Evolutionary conservation across 78 protist species (phyloP).

Genomic region (Tieghemostelium lacteum): DNA sequence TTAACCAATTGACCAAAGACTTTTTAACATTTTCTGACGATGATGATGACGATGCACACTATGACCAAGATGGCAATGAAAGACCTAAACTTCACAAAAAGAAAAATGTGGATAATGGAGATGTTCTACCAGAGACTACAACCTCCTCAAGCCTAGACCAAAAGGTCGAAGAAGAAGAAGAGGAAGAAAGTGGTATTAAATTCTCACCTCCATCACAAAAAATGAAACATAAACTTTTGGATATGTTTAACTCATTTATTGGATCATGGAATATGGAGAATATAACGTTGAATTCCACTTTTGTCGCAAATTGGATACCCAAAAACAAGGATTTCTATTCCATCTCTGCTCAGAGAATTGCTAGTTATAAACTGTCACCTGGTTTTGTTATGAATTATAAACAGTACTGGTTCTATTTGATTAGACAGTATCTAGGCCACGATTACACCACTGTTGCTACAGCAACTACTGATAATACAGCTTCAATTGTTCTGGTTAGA

Average conservation of each 20-base stretch:
- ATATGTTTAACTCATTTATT: slow-evolving; percentile 43
- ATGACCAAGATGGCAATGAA: too few species aligned
- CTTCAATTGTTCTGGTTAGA: slow-evolving; percentile 43
- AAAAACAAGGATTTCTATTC: slow-evolving; percentile 41
- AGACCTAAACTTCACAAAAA: too few species aligned
- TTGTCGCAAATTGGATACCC: slow-evolving; percentile 60
- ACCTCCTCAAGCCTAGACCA: slow-evolving; percentile 5
- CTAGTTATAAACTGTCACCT: slow-evolving; percentile 58
- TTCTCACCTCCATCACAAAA: slow-evolving; percentile 23
- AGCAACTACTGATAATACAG: slow-evolving; percentile 26
- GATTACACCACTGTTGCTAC: slow-evolving; percentile 35
- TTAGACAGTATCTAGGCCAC: slow-evolving; percentile 42
- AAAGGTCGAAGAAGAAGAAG: not conserved
- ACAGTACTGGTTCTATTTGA: slow-evolving; percentile 67
- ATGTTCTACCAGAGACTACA: not conserved
- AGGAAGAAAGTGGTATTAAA: not conserved
- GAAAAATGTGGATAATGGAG: not conserved
- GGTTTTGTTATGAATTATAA: slow-evolving; percentile 66
- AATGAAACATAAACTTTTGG: slow-evolving; percentile 41
- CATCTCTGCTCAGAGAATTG: slow-evolving; percentile 59
- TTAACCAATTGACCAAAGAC: slow-evolving; percentile 1
- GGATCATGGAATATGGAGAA: slow-evolving; percentile 81
- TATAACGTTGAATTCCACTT: slow-evolving; percentile 24
- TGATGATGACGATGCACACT: not conserved
- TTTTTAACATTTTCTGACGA: not conserved